phyloP scores from a whole-genome alignment of 257 asterid genomes.

The Solanum clarkiae region DNA sequence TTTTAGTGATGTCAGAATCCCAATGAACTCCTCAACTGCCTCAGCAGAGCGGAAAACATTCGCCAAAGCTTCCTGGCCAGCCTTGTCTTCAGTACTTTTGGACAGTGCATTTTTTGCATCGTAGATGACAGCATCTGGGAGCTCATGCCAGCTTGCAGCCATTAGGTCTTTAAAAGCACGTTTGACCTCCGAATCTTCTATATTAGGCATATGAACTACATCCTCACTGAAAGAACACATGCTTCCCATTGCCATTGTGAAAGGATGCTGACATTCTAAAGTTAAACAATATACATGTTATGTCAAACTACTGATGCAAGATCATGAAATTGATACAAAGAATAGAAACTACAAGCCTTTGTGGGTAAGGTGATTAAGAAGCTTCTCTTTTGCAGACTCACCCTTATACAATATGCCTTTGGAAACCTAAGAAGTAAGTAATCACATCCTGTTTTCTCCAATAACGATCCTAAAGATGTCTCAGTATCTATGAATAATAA shows the following conservation, averaged over 20 bases:
- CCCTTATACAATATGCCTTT: background rate
- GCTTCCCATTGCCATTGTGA: slow-evolving; percentile 35
- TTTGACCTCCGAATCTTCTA: slow-evolving; percentile 56
- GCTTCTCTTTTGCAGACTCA: background rate
- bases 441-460: background rate
- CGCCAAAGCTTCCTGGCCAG: slow-evolving; percentile 60
- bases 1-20: slow-evolving; percentile 58
- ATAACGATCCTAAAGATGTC: background rate
- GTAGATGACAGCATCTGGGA: slow-evolving; percentile 48
- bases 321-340: background rate
- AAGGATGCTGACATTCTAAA: slow-evolving; percentile 34
- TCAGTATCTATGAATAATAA: background rate
- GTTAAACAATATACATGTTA: background rate
- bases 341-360: background rate
- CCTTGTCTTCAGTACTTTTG: slow-evolving; percentile 65
- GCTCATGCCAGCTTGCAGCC: slow-evolving; percentile 74
- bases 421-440: background rate
- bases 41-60: slow-evolving; percentile 80
- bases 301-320: background rate
- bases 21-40: slow-evolving; percentile 86
- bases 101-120: slow-evolving; percentile 57
- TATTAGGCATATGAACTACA: slow-evolving; percentile 45
- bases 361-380: background rate
- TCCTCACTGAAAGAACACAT: slow-evolving; percentile 59
- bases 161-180: slow-evolving; percentile 76